Evolutionary conservation across 2,329 filamentous ascomycete species (phyloP).

Genomic region (Penicillium brevicompactum): DNA sequence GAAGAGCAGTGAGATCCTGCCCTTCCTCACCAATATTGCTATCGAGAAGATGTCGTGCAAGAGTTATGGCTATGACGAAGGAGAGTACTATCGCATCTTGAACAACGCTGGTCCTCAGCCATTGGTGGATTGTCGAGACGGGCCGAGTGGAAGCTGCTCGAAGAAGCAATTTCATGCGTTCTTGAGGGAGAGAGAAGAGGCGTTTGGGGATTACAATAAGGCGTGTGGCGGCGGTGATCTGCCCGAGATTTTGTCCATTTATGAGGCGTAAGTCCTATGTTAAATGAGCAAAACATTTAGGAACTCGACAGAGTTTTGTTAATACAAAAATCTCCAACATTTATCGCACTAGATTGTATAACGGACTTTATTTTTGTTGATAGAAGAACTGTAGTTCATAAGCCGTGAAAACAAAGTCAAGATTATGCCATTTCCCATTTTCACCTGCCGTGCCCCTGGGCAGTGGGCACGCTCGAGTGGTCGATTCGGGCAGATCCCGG

Average conservation of each 20-base stretch:
- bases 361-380: too few species aligned
- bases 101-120: constrained; percentile 56
- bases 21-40: constrained; percentile 67
- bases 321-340: too few species aligned
- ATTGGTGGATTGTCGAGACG: constrained; percentile 51
- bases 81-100: constrained; percentile 55
- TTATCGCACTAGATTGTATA: too few species aligned
- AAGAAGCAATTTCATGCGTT: constrained; percentile 47
- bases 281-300: too few species aligned
- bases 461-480: too few species aligned
- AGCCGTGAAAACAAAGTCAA: too few species aligned
- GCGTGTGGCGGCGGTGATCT: constrained; percentile 5
- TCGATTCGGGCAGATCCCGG: too few species aligned
- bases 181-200: constrained; percentile 44
- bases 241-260: not conserved
- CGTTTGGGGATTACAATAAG: constrained; percentile 8
- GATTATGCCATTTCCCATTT: too few species aligned
- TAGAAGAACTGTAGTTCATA: too few species aligned
- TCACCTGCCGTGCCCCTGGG: too few species aligned
- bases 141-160: constrained; percentile 55
- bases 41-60: constrained; percentile 67
- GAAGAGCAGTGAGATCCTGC: constrained; percentile 64
- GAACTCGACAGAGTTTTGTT: too few species aligned
- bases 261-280: not conserved
- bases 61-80: constrained; percentile 57